Conservation (phyloP, 345 rosid species). For the Salix viminalis region DNA sequence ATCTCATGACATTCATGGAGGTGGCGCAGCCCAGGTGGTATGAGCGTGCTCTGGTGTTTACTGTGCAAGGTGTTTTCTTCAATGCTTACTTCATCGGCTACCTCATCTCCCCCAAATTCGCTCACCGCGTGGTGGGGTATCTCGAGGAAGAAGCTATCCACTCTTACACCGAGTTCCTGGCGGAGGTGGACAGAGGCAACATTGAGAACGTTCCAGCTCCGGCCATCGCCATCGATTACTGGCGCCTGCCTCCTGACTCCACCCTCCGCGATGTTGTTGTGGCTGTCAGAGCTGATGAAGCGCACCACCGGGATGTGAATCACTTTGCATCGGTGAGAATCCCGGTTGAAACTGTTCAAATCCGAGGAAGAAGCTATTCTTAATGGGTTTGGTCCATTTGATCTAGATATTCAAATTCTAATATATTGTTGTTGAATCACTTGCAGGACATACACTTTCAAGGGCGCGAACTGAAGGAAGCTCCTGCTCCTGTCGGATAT, state of each 20-base stretch:
- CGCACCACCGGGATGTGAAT: slow-evolving; percentile 82
- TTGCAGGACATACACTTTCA: slow-evolving; percentile 4
- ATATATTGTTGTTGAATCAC: background rate
- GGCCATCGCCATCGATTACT: slow-evolving; percentile 72
- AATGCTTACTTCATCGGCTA: slow-evolving; percentile 64
- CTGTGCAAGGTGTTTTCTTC: slow-evolving; percentile 75
- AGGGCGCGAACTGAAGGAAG: background rate
- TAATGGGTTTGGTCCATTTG: no score
- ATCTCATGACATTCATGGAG: slow-evolving; percentile 90
- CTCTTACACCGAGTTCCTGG: slow-evolving; percentile 72
- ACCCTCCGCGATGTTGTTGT: slow-evolving; percentile 62
- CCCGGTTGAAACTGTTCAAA: background rate
- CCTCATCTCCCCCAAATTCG: slow-evolving; percentile 58
- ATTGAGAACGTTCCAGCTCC: slow-evolving; percentile 68
- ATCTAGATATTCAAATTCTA: background rate
- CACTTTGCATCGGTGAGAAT: slow-evolving; percentile 77
- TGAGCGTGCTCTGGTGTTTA: slow-evolving; percentile 63
- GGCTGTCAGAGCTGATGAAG: slow-evolving; percentile 83
- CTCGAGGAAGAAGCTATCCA: slow-evolving; percentile 87
- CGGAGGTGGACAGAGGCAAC: slow-evolving; percentile 53
- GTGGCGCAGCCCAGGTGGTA: slow-evolving; percentile 74
- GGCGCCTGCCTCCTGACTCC: slow-evolving; percentile 73
- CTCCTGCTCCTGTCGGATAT: background rate
- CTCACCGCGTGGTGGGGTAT: slow-evolving; percentile 74
- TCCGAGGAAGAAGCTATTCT: no score